phyloP scores from a whole-genome alignment of 805 yeast genomes.

The Yamadazyma laniorum region DNA sequence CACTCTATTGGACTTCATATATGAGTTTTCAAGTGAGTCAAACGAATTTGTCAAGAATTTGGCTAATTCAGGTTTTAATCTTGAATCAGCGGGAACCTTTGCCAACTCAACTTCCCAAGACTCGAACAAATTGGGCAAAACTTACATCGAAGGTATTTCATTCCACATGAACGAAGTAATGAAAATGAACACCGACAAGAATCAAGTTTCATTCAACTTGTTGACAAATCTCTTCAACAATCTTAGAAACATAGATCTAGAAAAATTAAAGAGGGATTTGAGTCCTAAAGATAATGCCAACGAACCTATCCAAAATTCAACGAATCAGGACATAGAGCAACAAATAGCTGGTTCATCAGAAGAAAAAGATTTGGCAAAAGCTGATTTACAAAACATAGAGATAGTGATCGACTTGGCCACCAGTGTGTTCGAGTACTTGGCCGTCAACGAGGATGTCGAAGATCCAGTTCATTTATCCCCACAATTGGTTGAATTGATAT shows the following conservation, averaged over 20 bases:
- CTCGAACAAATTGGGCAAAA: conserved; percentile 25
- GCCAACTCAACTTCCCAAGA: conserved; percentile 3
- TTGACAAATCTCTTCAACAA: conserved; percentile 22
- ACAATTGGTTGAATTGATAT: conserved; percentile 19
- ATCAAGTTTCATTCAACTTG: conserved; percentile 18
- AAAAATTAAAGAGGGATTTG: conserved; percentile 25
- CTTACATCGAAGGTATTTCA: conserved; percentile 41
- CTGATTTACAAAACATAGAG: conserved; percentile 63
- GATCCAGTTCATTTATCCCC: conserved; percentile 21
- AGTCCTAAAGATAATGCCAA: conserved; percentile 35
- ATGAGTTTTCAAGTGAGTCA: conserved; percentile 61
- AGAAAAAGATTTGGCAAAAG: conserved; percentile 45
- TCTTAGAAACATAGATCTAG: conserved; percentile 28
- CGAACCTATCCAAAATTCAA: conserved; percentile 25
- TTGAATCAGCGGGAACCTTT: conserved; percentile 5
- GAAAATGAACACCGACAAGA: conserved; percentile 18
- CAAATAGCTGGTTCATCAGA: conserved; percentile 30
- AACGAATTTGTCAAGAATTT: conserved; percentile 46
- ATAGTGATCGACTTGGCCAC: conserved; percentile 73
- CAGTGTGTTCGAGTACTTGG: conserved; percentile 61
- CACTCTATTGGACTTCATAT: conserved; percentile 54
- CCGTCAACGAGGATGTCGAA: conserved; percentile 27
- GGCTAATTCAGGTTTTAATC: conserved; percentile 17
- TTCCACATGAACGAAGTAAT: conserved; percentile 41
- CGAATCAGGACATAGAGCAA: conserved; percentile 22